Conservation (phyloP, 805 yeast genomes). For the Ogataea salicorniae region DNA sequence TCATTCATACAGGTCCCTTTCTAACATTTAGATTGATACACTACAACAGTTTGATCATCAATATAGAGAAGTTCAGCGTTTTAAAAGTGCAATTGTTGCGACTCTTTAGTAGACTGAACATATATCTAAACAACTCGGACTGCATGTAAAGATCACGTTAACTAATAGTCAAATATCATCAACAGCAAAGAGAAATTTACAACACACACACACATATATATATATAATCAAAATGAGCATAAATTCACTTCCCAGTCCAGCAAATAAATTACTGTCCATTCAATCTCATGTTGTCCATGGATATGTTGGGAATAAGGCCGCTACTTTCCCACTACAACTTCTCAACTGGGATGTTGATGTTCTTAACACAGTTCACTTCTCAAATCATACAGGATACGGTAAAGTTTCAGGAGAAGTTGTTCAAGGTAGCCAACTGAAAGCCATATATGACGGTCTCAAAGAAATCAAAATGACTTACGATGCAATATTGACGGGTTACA, state of each 20-base stretch:
- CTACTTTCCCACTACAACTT: slow-evolving; percentile 59
- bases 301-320: slow-evolving; percentile 65
- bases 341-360: slow-evolving; percentile 69
- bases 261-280: slow-evolving; percentile 41
- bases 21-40: too few relatives aligned
- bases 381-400: slow-evolving; percentile 72
- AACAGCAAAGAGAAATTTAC: not conserved
- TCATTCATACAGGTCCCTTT: too few relatives aligned
- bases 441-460: slow-evolving; percentile 35
- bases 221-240: not conserved
- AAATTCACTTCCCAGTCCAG: not conserved
- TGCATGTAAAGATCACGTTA: too few relatives aligned
- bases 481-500: slow-evolving; percentile 63
- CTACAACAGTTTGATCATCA: too few relatives aligned
- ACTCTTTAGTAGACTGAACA: too few relatives aligned
- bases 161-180: too few relatives aligned
- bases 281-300: slow-evolving; percentile 75
- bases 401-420: slow-evolving; percentile 44
- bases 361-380: slow-evolving; percentile 58
- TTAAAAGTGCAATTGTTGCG: too few relatives aligned
- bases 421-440: slow-evolving; percentile 34
- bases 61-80: not conserved
- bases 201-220: not conserved
- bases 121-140: too few relatives aligned
- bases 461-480: slow-evolving; percentile 36